Base-by-base conservation (phyloP, 2,329 filamentous ascomycete species). In the Hypoxylon sp. region DNA sequence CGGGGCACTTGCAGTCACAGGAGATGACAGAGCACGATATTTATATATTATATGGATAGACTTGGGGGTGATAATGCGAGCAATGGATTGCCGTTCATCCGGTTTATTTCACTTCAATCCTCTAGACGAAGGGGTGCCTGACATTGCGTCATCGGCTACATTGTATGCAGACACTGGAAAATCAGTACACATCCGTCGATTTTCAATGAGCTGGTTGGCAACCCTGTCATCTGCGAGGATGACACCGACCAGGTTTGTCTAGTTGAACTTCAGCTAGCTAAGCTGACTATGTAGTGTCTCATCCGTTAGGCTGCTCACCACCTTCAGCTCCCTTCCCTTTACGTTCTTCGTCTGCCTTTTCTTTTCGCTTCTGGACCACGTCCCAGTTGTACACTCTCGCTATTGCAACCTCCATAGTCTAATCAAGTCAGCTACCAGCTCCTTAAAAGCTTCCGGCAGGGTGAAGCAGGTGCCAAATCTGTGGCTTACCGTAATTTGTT, bases 331-430 rank as follows among this genome's bases (percentile, higher is more conserved):
- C 78, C 63, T 79, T 75, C 46, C 77, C 79, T 69, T 80, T 76
- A 19, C 67, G 79, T 54, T 83, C 88, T 68, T 88, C 87, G 39
- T 91, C 89, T 2, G 81, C 84, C 79, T 94, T 96, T 66, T 97
- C 94, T 83, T 97, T 97, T 73, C 96, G 86, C 81, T 96, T 93
- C 83, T 97, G 92, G 45, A 95, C 93, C 3, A 99, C 94, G 75
- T 99, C 96, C 95, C 96, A 98, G 80, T 99, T 99, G 81, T 99
- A 98, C n/a, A 99, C 94, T 70, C 96, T 87, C 21, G 96, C 96
- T 41, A 95, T 94, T 3, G 96, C 96, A 32, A 99, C 96, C 80
- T 99, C 96, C 84, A 99, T 90, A 0, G 94, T 97, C 93, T 96
- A 71, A n/a, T 43, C 9, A 34, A 34, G 52, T 66, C 30, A 68